Conservation (phyloP, 2,329 filamentous ascomycete genomes). For the Myriosclerotinia duriaeana region DNA sequence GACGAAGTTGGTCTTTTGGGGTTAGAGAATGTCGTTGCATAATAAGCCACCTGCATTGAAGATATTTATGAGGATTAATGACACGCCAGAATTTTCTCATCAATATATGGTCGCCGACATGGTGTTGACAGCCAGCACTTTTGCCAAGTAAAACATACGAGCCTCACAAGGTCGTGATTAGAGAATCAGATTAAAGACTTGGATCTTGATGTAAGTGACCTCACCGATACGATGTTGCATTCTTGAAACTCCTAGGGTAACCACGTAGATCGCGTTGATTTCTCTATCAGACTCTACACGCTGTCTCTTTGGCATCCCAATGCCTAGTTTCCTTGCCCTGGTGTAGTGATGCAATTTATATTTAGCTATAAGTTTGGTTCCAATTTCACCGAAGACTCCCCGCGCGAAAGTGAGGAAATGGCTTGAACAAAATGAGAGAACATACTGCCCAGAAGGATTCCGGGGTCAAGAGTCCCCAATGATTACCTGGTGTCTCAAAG, state of each 20-base stretch:
- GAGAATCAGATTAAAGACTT: background rate
- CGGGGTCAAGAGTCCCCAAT: background rate
- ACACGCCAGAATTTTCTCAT: background rate
- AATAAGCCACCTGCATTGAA: background rate
- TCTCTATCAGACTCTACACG: too few relatives aligned
- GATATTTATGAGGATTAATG: background rate
- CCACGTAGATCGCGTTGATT: too few relatives aligned
- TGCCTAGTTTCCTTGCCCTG: background rate
- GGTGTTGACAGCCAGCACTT: background rate
- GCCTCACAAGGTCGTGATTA: background rate
- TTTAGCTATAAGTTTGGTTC: conserved; percentile 50
- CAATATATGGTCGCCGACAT: background rate
- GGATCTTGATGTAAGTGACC: background rate
- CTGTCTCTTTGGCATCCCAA: too few relatives aligned
- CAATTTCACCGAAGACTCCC: conserved; percentile 59
- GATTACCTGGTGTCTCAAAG: background rate
- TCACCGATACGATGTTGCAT: background rate
- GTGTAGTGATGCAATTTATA: background rate
- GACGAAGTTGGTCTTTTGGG: conserved; percentile 19
- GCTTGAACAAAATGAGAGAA: background rate
- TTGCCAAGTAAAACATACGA: background rate
- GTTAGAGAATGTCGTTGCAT: background rate
- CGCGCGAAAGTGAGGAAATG: background rate
- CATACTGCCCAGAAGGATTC: background rate
- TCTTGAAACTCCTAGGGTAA: background rate